Base-by-base conservation (phyloP, 108 stramenopile species). In the Mediolabrus comicus region DNA sequence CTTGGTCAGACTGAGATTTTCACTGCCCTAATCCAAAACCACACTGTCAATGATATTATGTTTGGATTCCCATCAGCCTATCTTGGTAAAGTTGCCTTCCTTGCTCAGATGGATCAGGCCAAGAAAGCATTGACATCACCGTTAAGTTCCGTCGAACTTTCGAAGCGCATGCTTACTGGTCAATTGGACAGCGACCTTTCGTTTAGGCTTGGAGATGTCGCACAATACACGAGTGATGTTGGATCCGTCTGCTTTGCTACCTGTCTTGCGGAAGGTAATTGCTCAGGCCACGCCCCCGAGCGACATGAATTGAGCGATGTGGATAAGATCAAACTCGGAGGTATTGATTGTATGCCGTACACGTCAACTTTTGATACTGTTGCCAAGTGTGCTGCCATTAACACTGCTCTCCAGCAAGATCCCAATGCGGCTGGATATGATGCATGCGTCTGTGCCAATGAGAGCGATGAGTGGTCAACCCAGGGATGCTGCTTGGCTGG, bases 41-140 rank as follows among this genome's bases (percentile, higher is more conserved):
- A 82, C 53, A 65, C 77, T 12, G 68, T 82, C 4, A 82, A 82
- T 39, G 81, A 82, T 30, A 64, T 67, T 55, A 67, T 77, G 72
- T 82, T 82, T 65, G 81, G 81, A 32, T 70, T 74, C 59, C 81
- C 81, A 52, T 82, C 81, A 16, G 81, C 81, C 6, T 76, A 62
- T 46, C 65, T 79, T 26, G 81, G 81, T n/a, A 70, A 53, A 43
- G 58, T 81, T 43, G 71, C 62, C 26, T 75, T 70, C 38, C 16
- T 32, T 22, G 64, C 70, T 43, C 74, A 77, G 34, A 46, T 72
- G 35, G 41, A 62, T 5, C 35, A 66, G 19, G 80, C 80, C 10
- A 72, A 67, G 59, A 65, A 55, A 43, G 65, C 62, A 5, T 54
- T 72, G 35, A 14, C 57, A 53, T 39, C 70, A 24, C 31, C 62